These are phyloP conservation scores for Beauveria varroae DNA, from an alignment of 2,329 filamentous ascomycete species.

Conservation along the genomic window DNA sequence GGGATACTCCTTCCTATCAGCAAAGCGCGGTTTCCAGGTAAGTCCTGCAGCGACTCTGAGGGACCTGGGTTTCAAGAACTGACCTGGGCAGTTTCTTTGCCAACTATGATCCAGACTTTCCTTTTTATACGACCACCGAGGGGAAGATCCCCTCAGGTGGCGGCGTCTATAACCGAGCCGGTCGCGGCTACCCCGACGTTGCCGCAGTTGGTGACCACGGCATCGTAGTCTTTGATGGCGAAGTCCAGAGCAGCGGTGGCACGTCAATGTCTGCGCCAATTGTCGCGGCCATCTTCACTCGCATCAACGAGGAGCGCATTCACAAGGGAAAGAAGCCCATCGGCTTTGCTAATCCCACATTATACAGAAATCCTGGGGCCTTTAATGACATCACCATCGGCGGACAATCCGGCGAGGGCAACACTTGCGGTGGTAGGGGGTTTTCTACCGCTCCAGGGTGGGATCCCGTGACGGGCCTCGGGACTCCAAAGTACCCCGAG, in stretches of 20 bases:
- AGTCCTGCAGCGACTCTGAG: background rate
- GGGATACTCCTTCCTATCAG: constrained; percentile 39
- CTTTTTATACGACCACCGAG: constrained; percentile 19
- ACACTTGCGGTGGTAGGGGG: background rate
- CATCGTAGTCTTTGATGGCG: constrained; percentile 26
- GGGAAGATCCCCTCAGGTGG: constrained; percentile 26
- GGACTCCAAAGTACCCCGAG: background rate
- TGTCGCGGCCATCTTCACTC: constrained; percentile 14
- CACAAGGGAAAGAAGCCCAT: constrained; percentile 27
- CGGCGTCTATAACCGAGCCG: constrained; percentile 31
- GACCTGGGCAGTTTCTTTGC: constrained; percentile 22
- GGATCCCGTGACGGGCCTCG: background rate
- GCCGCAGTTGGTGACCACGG: constrained; percentile 38
- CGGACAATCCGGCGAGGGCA: background rate
- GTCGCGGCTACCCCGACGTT: constrained; percentile 32
- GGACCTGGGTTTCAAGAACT: background rate
- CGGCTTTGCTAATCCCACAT: constrained; percentile 22
- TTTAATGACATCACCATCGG: constrained; percentile 9
- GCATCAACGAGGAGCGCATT: constrained; percentile 14
- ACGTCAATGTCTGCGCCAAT: constrained; percentile 15
- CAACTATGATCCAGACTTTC: constrained; percentile 29
- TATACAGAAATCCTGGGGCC: constrained; percentile 5
- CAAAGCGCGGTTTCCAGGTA: constrained; percentile 24
- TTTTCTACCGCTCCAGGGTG: background rate
- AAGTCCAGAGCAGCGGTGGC: constrained; percentile 15